Evolutionary conservation across 192 early-diverging fungal species (phyloP).

Genomic region (Rhizophlyctis rosea): DNA sequence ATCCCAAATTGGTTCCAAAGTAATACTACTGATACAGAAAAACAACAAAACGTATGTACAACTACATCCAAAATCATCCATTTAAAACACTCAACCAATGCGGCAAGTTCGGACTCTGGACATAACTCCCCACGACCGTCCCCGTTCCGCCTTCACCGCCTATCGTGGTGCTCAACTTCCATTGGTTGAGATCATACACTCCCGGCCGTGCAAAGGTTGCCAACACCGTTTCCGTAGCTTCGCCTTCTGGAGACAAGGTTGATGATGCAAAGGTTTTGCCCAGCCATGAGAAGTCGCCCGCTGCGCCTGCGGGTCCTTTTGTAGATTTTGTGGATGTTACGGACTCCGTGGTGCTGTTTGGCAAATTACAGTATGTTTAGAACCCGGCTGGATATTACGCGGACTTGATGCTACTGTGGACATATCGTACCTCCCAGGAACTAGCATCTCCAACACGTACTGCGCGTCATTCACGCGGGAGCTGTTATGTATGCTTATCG

Average conservation of each 20-base stretch:
- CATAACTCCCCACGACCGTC: constrained; percentile 19
- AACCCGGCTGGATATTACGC: no score
- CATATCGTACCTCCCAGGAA: constrained; percentile 18
- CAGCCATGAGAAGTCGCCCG: constrained; percentile 57
- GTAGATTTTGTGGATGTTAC: neutral
- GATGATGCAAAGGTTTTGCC: constrained; percentile 58
- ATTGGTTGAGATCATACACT: constrained; percentile 73
- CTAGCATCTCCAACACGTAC: constrained; percentile 58
- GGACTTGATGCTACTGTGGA: no score
- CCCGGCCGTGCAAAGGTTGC: constrained; percentile 63
- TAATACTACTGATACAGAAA: no score
- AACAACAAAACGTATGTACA: no score
- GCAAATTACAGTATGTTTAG: no score
- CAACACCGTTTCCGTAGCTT: constrained; percentile 36
- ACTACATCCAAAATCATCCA: no score
- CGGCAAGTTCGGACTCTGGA: constrained; percentile 35
- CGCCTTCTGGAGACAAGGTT: constrained; percentile 52
- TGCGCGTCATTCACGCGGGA: constrained; percentile 63
- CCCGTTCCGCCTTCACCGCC: neutral
- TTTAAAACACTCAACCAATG: constrained; percentile 30
- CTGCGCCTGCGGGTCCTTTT: constrained; percentile 15
- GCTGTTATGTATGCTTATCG: constrained; percentile 61
- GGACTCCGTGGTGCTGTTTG: no score
- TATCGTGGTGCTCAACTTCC: constrained; percentile 48
- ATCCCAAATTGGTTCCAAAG: no score